Base-by-base conservation (phyloP, 345 rosid species). In the Pugionium cornutum region DNA sequence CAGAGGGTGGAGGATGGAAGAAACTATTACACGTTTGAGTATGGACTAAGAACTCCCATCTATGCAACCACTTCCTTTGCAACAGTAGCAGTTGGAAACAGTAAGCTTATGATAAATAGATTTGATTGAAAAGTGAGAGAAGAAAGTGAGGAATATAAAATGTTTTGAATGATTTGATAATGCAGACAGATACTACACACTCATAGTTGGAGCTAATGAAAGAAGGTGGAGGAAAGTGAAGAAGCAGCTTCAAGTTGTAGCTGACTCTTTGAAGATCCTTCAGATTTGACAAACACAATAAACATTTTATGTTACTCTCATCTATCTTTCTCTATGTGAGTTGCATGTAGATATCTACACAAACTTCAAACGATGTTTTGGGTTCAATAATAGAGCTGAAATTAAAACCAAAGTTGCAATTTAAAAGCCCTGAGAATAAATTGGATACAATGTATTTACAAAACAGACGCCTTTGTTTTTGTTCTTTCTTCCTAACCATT, bases 21-120 rank as follows among this genome's bases (percentile, higher is more conserved):
- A 64, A 90, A 66, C 79, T 86, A 89, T 53, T 92, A 87, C 80
- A 82, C 85, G 25, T 83, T 92, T 33, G 97, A 92, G 79, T 89
- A 88, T 11, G 70, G 42, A 64, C 92, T 92, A 4, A 73, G 84
- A 45, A 86, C 96, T 61, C 84, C 81, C 31, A 89, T 83, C 71
- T 89, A 72, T 63, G 69, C 94, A 1, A 84, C 83, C 49, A 54
- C 74, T 68, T 84, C 88, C 67, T 84, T 89, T 64, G 89, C 91
- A 28, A 88, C 89, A 57, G 84, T 89, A 8, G 92, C 89, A 4
- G 81, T 89, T 43, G 89, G 82, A 29, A 87, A 85, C 53, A 86
- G 96, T 84, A 75, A 69, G 78, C 34, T 26, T 7, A 44, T 50
- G 7, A 18, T 8, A 47, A 47, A 5, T 47, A 6, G 30, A 35